Evolutionary conservation across 192 early-diverging fungal genomes (phyloP), one percentile per base, ranked within the genome.

Genomic region (Gigaspora rosea): DNA sequence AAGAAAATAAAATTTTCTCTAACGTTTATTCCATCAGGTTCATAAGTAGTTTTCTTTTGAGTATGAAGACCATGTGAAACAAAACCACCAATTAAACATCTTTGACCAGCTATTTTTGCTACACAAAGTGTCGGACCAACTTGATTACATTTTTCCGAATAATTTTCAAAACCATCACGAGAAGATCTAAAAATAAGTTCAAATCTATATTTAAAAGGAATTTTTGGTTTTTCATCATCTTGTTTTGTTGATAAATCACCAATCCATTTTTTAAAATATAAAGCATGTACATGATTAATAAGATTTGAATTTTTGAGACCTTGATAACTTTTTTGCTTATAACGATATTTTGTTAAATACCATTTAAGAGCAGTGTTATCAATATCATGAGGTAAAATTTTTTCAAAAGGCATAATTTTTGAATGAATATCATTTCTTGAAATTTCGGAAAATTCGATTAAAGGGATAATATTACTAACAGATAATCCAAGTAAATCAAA

Each of bases 291-390:
- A 46, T 66, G 64, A 66, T 66, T 66, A 46, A 66, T 66, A 66
- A 66, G 33, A 46, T 66, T 66, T 16, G 64, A 66, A 46, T 66
- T n/a, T 15, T 66, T 66, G n/a, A 66, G n/a, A 11, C 64, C 64
- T 18, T 66, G 64, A 20, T 32, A 46, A 48, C 64, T 35, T 66
- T 47, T 36, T 4, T 15, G 9, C 8, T 47, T 33, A 66, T 41
- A 7, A 41, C 41, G 41, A 41, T 66, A 48, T 66, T 46, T 66
- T 9, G 64, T 66, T 66, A 66, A 66, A 66, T 66, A 66, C 64
- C 64, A 66, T 66, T 66, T 66, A 6, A 66, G 41, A 48, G 64
- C 64, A n/a, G 64, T n/a, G n/a, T 66, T 66, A 66, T 66, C 64
- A 33, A 66, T 47, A 47, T 20, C 36, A 46, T 66, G 64, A 66